A percentile compares a stretch with the other conserved stretches of the same genome.
These are phyloP conservation scores for Lachnellula suecica DNA, from an alignment of 2,329 filamentous ascomycete genomes.

Conservation along the genomic window DNA sequence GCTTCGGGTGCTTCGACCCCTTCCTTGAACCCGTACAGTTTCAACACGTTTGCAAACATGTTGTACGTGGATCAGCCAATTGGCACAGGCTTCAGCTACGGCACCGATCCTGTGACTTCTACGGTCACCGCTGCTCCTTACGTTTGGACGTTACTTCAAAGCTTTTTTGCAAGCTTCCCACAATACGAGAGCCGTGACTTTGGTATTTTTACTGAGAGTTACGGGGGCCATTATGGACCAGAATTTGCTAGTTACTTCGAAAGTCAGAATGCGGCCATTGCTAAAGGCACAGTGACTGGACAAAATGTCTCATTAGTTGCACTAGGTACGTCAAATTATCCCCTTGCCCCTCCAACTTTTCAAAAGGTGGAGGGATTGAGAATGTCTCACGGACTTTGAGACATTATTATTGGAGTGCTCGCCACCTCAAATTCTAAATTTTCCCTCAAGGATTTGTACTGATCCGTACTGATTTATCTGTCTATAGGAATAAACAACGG, in stretches of 20 bases:
- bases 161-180: constrained; percentile 61
- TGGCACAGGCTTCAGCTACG: constrained; percentile 40
- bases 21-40: constrained; percentile 37
- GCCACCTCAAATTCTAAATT: too few relatives aligned
- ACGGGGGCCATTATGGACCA: constrained; percentile 57
- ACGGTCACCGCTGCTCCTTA: constrained; percentile 44
- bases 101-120: constrained; percentile 38
- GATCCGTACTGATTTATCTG: too few relatives aligned
- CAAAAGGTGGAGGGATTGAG: too few relatives aligned
- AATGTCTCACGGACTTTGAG: too few relatives aligned
- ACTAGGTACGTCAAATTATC: too few relatives aligned
- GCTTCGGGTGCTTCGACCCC: constrained; percentile 38
- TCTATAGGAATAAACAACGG: constrained; percentile 34
- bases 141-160: constrained; percentile 54
- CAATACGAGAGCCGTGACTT: constrained; percentile 56
- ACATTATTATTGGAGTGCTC: too few relatives aligned
- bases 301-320: constrained; percentile 30
- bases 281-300: constrained; percentile 34
- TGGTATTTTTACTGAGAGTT: constrained; percentile 48
- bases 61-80: constrained; percentile 38
- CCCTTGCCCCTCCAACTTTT: too few relatives aligned
- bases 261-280: constrained; percentile 51
- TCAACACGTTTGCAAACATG: constrained; percentile 37
- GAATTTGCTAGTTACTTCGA: constrained; percentile 53
- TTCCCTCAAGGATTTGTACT: too few relatives aligned